Evolutionary conservation across 441 rosid species (phyloP), one percentile per base, ranked within the genome.

Genomic region (Gossypium gossypioides): DNA sequence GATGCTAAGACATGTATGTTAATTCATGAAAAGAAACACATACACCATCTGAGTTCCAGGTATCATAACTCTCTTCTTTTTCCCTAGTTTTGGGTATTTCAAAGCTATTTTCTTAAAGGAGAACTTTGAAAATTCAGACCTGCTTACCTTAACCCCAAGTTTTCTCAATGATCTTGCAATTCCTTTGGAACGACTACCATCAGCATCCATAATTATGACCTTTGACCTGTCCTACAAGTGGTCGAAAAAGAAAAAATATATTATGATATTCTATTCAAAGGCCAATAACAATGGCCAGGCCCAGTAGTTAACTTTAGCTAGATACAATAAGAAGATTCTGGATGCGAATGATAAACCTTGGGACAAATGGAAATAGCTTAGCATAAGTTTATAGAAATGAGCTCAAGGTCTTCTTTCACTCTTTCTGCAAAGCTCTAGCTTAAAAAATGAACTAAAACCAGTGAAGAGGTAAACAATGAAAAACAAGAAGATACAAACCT

Each of bases 121-220:
- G 16, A 74, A 69, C 32, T 18, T 18, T 55, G 29, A 16, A 75
- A 32, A 29, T 24, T 22, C 6, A 67, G 58, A 60, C 68, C 69
- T 16, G 78, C 88, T 83, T 81, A 81, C 99, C 91, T 91, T 82
- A 70, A 87, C 56, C 68, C 99, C 93, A 79, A 92, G 89, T 84
- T 86, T 95, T 80, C 86, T 91, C 84, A 95, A 79, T 73, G 97
- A 86, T 84, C 99, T 88, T 64, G 97, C 97, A 81, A 95, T 78
- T 67, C 96, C 92, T 86, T 92, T 95, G 48, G 97, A 85, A 58
- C 82, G 81, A 76, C 84, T 77, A 76, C 97, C 99, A 81, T 92
- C 95, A 77, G 86, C 91, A 85, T 95, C 99, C 95, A 95, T 82
- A 77, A 95, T 83, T 76, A 95, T 91, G 73, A 95, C 91, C 92